A percentile compares a stretch with the other conserved stretches of the same genome.
phyloP scores from a whole-genome alignment of 2,329 filamentous ascomycete genomes.

The Fusarium succisae region DNA sequence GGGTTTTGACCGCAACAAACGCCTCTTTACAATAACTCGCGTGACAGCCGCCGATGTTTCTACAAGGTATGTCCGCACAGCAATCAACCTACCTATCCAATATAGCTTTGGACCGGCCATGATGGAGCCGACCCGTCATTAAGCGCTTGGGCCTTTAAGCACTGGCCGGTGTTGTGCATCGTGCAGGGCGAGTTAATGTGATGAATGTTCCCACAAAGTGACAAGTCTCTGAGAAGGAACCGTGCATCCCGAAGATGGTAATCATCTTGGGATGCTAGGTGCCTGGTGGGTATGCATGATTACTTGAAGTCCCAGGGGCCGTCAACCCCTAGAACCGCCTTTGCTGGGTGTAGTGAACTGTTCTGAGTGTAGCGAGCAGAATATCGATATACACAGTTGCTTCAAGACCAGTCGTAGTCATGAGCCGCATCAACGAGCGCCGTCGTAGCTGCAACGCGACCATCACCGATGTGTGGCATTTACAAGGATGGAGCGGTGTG shows the following conservation, averaged over 20 bases:
- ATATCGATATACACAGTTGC: slow-evolving; percentile 15
- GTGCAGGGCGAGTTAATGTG: slow-evolving; percentile 6
- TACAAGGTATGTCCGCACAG: background rate
- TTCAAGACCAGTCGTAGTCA: background rate
- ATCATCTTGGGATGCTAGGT: background rate
- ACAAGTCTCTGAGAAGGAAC: slow-evolving; percentile 1
- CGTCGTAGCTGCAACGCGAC: slow-evolving; percentile 2
- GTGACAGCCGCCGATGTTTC: slow-evolving; percentile 12
- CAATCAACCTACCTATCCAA: background rate
- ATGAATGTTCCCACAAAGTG: background rate
- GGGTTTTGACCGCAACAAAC: slow-evolving; percentile 31
- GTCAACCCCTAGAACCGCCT: background rate
- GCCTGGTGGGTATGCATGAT: background rate
- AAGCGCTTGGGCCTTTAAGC: slow-evolving; percentile 16
- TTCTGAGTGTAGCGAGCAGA: slow-evolving; percentile 1
- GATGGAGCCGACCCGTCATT: slow-evolving; percentile 13
- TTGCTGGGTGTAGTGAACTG: background rate
- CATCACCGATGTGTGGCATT: background rate
- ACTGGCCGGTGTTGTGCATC: slow-evolving; percentile 26
- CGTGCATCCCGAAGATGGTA: background rate
- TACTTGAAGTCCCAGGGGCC: background rate
- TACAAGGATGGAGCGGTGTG: slow-evolving; percentile 15
- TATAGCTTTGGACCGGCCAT: slow-evolving; percentile 10
- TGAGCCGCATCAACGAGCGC: slow-evolving; percentile 19
- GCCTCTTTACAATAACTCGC: slow-evolving; percentile 17